phyloP scores from a whole-genome alignment of 129 eudicot genomes.

The Helianthus tuberosus region DNA sequence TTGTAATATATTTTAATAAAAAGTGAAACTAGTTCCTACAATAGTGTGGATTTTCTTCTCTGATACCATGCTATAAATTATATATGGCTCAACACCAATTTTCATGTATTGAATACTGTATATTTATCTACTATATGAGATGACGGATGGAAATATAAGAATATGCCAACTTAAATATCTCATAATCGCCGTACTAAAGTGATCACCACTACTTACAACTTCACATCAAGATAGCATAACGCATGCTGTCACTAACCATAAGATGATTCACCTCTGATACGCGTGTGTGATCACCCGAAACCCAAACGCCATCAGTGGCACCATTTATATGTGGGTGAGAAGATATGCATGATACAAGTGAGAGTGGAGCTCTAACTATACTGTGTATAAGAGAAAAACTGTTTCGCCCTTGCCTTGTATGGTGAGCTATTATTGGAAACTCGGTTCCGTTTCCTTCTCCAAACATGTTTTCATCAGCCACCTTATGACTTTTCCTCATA shows the following conservation, averaged over 20 bases:
- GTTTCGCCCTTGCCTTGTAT: constrained; percentile 43
- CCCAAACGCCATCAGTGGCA: constrained; percentile 61
- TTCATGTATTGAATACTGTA: constrained; percentile 29
- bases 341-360: constrained; percentile 57
- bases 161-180: constrained; percentile 36
- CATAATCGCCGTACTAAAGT: constrained; percentile 19
- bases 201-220: constrained; percentile 21
- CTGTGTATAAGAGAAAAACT: constrained; percentile 45
- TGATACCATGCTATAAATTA: constrained; percentile 8
- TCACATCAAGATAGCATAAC: constrained; percentile 75
- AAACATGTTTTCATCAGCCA: constrained; percentile 73
- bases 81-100: constrained; percentile 19
- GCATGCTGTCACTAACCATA: constrained; percentile 76
- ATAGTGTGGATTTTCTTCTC: constrained; percentile 5
- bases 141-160: constrained; percentile 22
- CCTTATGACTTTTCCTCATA: constrained; percentile 58
- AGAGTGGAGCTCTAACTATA: constrained; percentile 55
- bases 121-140: constrained; percentile 31
- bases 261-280: constrained; percentile 69
- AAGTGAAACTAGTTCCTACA: too few species aligned
- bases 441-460: constrained; percentile 38
- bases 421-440: constrained; percentile 42
- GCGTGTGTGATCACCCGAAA: constrained; percentile 52
- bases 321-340: constrained; percentile 44
- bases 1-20: too few species aligned